Conservation (phyloP, 176 grass and related monocot species). For the Microstegium vimineum region DNA sequence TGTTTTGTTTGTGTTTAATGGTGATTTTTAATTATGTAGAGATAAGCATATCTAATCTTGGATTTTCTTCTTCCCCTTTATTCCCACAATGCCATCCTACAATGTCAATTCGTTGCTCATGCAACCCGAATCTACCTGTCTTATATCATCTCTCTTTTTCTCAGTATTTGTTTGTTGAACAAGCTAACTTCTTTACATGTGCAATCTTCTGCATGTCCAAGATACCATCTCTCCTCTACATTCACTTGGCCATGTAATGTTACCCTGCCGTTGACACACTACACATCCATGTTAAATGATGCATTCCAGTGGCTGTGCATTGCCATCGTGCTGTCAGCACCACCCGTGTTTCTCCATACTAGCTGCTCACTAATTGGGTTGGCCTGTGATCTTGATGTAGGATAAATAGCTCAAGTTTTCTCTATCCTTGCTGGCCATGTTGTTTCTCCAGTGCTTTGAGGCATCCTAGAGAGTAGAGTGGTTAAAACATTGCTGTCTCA, state of each 20-base stretch:
- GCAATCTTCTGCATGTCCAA: not conserved
- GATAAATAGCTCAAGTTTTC: not conserved
- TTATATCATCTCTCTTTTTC: not conserved
- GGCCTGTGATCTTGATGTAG: not conserved
- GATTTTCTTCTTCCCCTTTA: not conserved
- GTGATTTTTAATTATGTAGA: not conserved
- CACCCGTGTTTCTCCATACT: conserved; percentile 4
- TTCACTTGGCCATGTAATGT: not conserved
- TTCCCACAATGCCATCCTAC: not conserved
- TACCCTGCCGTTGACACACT: not conserved
- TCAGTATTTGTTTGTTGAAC: not conserved
- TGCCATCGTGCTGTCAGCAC: not conserved
- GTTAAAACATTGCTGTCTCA: not conserved
- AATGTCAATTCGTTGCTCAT: not conserved
- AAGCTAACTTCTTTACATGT: not conserved
- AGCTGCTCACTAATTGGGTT: not conserved
- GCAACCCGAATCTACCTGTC: not conserved
- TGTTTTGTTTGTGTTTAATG: conserved; percentile 3
- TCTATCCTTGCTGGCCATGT: not conserved
- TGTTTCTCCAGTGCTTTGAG: not conserved
- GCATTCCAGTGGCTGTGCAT: not conserved
- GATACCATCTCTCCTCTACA: not conserved
- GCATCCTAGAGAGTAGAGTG: not conserved
- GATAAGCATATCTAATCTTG: not conserved
- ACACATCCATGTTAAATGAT: not conserved